These are phyloP conservation scores for Cryphonectria nitschkei DNA, from an alignment of 2,329 filamentous ascomycete genomes.

Conservation along the genomic window DNA sequence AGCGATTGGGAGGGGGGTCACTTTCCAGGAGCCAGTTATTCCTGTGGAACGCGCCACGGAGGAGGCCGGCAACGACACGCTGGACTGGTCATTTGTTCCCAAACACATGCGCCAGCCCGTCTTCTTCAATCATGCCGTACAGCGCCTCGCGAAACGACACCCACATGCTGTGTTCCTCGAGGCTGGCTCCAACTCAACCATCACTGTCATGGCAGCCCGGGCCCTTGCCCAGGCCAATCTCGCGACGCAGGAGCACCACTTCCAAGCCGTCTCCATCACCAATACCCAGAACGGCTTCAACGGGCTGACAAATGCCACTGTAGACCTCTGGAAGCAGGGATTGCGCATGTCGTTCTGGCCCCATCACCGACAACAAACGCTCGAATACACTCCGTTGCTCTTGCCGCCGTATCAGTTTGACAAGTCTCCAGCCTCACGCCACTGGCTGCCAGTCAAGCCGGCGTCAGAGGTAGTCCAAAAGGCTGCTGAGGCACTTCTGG, in stretches of 20 bases:
- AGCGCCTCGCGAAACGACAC: background rate
- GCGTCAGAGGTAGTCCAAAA: slow-evolving; percentile 23
- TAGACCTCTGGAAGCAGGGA: slow-evolving; percentile 47
- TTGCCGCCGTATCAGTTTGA: slow-evolving; percentile 51
- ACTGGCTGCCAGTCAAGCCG: slow-evolving; percentile 44
- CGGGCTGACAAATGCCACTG: slow-evolving; percentile 34
- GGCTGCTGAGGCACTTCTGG: background rate
- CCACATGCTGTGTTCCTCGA: slow-evolving; percentile 43
- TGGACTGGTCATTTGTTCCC: slow-evolving; percentile 31
- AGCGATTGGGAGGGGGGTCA: background rate
- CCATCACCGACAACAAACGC: slow-evolving; percentile 31
- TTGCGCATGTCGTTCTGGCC: slow-evolving; percentile 43
- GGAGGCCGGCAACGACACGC: too few relatives aligned
- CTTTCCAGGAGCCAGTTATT: background rate
- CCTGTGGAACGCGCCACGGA: too few relatives aligned
- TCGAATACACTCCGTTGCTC: slow-evolving; percentile 30
- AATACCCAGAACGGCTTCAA: slow-evolving; percentile 23
- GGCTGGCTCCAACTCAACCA: slow-evolving; percentile 44
- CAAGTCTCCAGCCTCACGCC: slow-evolving; percentile 28
- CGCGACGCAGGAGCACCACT: slow-evolving; percentile 15
- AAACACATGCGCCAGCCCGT: slow-evolving; percentile 49
- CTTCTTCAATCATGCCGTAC: slow-evolving; percentile 44
- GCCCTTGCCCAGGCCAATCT: slow-evolving; percentile 29
- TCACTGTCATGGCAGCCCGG: slow-evolving; percentile 40
- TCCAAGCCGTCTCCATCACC: slow-evolving; percentile 35